Evolutionary conservation across 225 moss, liverwort and hornwort species (phyloP).

Genomic region (Thuidium tamariscinum): DNA sequence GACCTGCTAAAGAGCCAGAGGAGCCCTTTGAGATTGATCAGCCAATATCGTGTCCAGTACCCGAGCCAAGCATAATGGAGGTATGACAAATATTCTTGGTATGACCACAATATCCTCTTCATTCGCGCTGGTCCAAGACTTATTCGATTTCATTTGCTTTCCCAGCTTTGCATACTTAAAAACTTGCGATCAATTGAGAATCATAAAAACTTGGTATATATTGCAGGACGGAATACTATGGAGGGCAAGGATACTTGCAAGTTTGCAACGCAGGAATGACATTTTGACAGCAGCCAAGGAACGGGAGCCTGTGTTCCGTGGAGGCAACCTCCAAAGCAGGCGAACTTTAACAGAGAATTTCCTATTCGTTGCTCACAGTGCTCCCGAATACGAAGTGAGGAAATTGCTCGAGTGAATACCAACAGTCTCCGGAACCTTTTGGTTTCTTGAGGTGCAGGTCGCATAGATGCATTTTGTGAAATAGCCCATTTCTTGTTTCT

Average conservation of each 20-base stretch:
- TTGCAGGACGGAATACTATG: conserved; percentile 25
- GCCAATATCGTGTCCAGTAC: conserved; percentile 13
- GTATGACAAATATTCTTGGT: not conserved
- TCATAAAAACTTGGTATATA: not conserved
- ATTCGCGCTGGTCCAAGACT: not conserved
- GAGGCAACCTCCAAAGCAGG: conserved; percentile 8
- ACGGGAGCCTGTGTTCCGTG: conserved; percentile 4
- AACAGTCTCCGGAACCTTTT: not conserved
- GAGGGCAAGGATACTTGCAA: conserved; percentile 22
- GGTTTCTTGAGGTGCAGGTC: conserved; percentile 24
- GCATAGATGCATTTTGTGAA: conserved; percentile 27
- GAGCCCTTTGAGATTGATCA: conserved; percentile 32
- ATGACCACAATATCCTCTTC: not conserved
- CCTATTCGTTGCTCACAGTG: conserved; percentile 26
- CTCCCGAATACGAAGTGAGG: conserved; percentile 11
- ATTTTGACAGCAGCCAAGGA: not conserved
- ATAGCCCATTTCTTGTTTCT: not conserved
- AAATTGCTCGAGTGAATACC: conserved; percentile 12
- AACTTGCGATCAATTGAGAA: not conserved
- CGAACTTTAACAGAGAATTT: not conserved
- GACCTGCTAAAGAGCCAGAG: not conserved
- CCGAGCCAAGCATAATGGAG: conserved; percentile 32
- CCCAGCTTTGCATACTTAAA: no score
- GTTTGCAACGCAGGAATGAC: conserved; percentile 27
- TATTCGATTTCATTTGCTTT: not conserved